Evolutionary conservation across 129 eudicot genomes (phyloP), one percentile per base, ranked within the genome.

Genomic region (Saussurea involucrata): DNA sequence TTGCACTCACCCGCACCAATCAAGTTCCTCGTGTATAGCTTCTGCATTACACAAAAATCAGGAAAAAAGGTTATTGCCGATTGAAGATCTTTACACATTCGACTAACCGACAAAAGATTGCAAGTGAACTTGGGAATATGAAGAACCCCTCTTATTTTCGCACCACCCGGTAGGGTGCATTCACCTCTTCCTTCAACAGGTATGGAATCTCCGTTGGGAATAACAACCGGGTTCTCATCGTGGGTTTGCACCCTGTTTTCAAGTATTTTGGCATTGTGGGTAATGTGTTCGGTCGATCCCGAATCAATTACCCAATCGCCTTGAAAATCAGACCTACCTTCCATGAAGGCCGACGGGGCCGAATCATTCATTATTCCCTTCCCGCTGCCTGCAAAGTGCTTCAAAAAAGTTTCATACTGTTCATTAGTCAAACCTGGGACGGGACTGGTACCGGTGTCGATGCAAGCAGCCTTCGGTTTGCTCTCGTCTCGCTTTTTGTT

Each of bases 361-460:
- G 46, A 17, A n/a, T 21, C 53, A 18, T n/a, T 53, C 8, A n/a
- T 68, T 15, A 3, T 2, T 6, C 6, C 17, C 3, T 32, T 37
- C 11, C 18, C 73, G 6, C 5, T 31, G 11, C 21, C 73, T 32
- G 73, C 10, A 68, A 68, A 68, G 5, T 68, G 73, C 25, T 68
- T 68, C 13, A 33, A 5, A 36, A 68, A 68, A 2, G 22, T 68
- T 11, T 31, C 72, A 36, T 32, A 68, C 4, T 68, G 27, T 8
- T 68, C 72, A 29, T 32, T 68, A 6, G 72, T 68, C 49, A 68
- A 68, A 68, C 72, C 72, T 68, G 72, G 72, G 32, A 68, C 17
- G 3, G 49, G 72, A n/a, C 72, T 3, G 4, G 72, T 6, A 18
- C 12, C 24, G 0, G 46, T 5, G 11, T 36, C 25, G 21, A 68